Percentiles rank a stretch among this genome's conserved stretches.
Evolutionary conservation across 2,329 filamentous ascomycete genomes (phyloP).

Genomic region (Penicillium sp.): DNA sequence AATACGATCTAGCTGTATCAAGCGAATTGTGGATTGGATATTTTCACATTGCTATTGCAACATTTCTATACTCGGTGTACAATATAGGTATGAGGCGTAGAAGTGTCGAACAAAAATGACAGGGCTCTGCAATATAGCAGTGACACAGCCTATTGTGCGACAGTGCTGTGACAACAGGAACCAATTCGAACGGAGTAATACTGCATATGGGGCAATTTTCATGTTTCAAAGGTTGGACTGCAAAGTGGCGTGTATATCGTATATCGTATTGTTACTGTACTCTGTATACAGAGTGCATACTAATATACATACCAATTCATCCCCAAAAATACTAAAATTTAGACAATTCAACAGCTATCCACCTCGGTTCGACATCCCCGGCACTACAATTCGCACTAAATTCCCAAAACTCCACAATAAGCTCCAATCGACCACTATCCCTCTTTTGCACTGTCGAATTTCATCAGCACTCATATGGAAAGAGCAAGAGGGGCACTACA

Average conservation of each 20-base stretch:
- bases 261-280: neutral
- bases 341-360: neutral
- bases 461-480: slow-evolving; percentile 1
- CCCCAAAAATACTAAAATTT: neutral
- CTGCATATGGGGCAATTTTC: neutral
- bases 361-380: neutral
- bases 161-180: neutral
- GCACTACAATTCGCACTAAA: slow-evolving; percentile 3
- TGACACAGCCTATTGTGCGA: neutral
- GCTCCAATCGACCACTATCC: neutral
- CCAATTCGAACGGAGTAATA: neutral
- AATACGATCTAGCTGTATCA: neutral
- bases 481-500: neutral
- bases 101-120: neutral
- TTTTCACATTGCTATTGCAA: neutral
- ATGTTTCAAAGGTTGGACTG: neutral
- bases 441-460: slow-evolving; percentile 1
- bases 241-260: neutral
- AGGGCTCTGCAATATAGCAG: neutral
- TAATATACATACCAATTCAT: neutral
- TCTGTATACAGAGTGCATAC: no score
- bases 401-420: neutral
- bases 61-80: neutral
- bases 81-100: neutral
- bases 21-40: neutral